Evolutionary conservation across 2,329 filamentous ascomycete species (phyloP), one percentile per base, ranked within the genome.

Genomic region (Fusarium multiceps): DNA sequence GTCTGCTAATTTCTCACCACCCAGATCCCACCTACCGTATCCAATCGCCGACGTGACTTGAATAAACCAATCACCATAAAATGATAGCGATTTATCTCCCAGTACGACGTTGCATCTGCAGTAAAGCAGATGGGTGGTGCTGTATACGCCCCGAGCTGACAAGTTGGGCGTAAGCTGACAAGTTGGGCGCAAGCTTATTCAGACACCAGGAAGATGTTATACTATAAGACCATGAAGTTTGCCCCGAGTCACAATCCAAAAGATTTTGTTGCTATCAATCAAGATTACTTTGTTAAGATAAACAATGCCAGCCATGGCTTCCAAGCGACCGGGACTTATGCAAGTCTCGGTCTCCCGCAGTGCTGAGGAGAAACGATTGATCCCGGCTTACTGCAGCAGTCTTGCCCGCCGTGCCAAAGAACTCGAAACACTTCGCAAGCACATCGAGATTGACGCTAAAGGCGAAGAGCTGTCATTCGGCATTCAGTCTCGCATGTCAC

Each of bases 321-420:
- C n/a, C 4, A 53, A 51, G 18, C 21, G 23, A 7, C 65, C 55
- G 12, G 60, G 43, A 27, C 65, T 69, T 18, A 21, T 69, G 21
- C 66, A 69, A 23, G 32, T 69, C 25, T 69, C 66, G 23, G 55
- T 69, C 27, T 65, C 66, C 2, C 65, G 65, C 37, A 69, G 65
- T 50, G 21, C 25, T 8, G 43, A 69, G n/a, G 65, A 69, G 48
- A 46, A 48, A 10, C 20, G 41, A 25, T 13, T 69, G 4, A 56
- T 69, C n/a, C 66, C 65, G 4, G 66, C 66, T 6, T 48, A 66
- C 12, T 47, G 50, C n/a, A 69, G 60, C 16, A 69, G 49, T 25
- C 51, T 69, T 7, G 6, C 51, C 6, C 66, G 65, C 3, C 65
- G 66, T 1, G 60, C 60, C 1, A 48, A 41, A 32, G 66, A 69